A percentile compares a stretch with the other conserved stretches of the same genome.
These are phyloP conservation scores for Lithospermum erythrorhizon DNA, from an alignment of 257 asterid genomes.

Conservation along the genomic window DNA sequence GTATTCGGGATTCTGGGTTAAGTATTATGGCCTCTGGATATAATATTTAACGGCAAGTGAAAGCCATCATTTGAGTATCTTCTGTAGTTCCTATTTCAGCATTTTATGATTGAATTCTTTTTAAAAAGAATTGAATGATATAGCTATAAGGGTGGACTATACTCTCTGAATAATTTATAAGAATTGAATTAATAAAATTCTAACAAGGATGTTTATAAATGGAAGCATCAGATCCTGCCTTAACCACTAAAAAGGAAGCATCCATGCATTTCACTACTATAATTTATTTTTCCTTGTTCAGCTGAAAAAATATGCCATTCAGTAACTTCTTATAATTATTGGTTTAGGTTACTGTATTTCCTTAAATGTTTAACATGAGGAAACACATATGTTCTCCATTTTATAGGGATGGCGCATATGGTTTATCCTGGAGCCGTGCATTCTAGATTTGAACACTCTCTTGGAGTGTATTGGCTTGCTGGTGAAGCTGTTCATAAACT, in stretches of 20 bases:
- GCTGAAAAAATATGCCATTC: neutral
- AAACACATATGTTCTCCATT: neutral
- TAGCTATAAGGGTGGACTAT: neutral
- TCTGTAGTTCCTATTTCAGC: neutral
- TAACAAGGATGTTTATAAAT: neutral
- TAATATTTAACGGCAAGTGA: neutral
- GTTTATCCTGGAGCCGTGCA: slow-evolving; percentile 96
- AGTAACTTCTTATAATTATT: too few relatives aligned
- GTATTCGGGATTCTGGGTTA: too few relatives aligned
- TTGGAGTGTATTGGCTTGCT: slow-evolving; percentile 95
- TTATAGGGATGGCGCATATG: slow-evolving; percentile 73
- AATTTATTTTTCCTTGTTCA: neutral
- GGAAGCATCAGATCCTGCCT: neutral
- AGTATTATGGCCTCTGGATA: too few relatives aligned
- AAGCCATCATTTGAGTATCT: neutral
- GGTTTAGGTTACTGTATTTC: slow-evolving; percentile 4
- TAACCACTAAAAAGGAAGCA: neutral
- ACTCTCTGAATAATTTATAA: neutral
- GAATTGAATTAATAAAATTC: neutral
- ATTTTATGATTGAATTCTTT: too few relatives aligned
- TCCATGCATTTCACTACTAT: neutral
- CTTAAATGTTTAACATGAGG: neutral
- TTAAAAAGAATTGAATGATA: neutral
- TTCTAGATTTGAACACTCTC: slow-evolving; percentile 58
- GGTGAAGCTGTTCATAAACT: slow-evolving; percentile 73